Percentiles rank a stretch among this genome's conserved stretches.
phyloP scores from a whole-genome alignment of 371 early-diverging fungal species.

The Rhizopus sp. region DNA sequence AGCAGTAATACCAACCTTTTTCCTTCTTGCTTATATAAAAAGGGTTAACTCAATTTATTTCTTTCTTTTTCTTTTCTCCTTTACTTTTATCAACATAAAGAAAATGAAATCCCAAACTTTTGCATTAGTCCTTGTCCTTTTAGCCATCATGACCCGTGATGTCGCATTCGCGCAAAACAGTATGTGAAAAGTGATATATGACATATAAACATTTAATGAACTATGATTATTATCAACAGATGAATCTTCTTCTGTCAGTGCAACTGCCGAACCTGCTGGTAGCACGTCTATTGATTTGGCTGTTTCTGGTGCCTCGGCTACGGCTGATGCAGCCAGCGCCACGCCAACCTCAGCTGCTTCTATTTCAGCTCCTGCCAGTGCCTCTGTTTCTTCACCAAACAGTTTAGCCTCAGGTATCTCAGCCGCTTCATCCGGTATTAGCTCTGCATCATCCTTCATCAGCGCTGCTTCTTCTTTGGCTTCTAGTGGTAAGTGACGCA shows the following conservation, averaged over 20 bases:
- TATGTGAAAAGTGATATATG: slow-evolving; percentile 4
- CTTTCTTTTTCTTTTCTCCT: not conserved
- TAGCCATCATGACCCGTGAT: slow-evolving; percentile 15
- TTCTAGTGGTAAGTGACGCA: slow-evolving; percentile 13
- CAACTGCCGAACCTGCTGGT: slow-evolving; percentile 5
- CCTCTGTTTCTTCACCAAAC: slow-evolving; percentile 1
- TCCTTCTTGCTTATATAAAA: not conserved
- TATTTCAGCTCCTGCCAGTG: not conserved
- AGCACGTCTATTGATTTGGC: not conserved
- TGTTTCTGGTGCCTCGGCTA: slow-evolving; percentile 8
- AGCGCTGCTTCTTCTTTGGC: slow-evolving; percentile 10
- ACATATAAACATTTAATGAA: not conserved
- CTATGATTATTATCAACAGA: not conserved
- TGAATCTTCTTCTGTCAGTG: not conserved
- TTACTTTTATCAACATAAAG: not conserved
- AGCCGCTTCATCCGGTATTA: slow-evolving; percentile 8
- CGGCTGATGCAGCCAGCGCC: not conserved
- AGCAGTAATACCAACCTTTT: not conserved
- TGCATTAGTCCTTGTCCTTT: slow-evolving; percentile 12
- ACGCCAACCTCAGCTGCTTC: not conserved
- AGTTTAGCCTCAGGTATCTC: slow-evolving; percentile 5
- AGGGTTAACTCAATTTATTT: not conserved
- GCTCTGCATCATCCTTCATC: not conserved
- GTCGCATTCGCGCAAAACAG: slow-evolving; percentile 7
- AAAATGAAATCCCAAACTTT: slow-evolving; percentile 18